Conservation (phyloP, 768 basidiomycete species). For the Pisolithus tinctorius region DNA sequence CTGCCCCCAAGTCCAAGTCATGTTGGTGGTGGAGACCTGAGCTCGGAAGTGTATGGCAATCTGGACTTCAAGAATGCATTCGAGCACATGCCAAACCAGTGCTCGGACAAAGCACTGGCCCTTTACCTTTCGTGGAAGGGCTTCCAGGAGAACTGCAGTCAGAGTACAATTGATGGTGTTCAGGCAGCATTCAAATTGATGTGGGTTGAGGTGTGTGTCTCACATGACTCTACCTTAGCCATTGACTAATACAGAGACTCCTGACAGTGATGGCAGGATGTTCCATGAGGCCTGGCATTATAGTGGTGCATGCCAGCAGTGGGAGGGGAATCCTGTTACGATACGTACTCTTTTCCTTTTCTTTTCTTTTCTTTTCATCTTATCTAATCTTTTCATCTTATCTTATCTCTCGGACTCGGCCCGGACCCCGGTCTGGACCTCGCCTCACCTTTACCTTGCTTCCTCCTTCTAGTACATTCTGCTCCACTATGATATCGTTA, state of each 20-base stretch:
- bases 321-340: conserved; percentile 18
- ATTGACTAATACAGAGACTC: too few species aligned
- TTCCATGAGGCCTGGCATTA: conserved; percentile 22
- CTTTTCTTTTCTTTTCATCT: too few species aligned
- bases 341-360: not conserved
- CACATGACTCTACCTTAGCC: not conserved
- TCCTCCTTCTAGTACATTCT: too few species aligned
- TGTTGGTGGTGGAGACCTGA: not conserved
- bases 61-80: not conserved
- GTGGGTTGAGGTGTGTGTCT: not conserved
- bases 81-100: not conserved
- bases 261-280: conserved; percentile 14
- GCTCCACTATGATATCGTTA: too few species aligned
- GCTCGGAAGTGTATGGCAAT: not conserved
- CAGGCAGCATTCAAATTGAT: not conserved
- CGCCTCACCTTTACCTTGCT: too few species aligned
- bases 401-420: too few species aligned
- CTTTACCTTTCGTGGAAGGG: not conserved
- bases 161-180: too few species aligned
- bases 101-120: not conserved
- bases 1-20: not conserved
- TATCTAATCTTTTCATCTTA: too few species aligned
- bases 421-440: too few species aligned
- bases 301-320: conserved; percentile 13
- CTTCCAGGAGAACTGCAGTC: not conserved